phyloP scores from a whole-genome alignment of 371 early-diverging fungal species.

The Sporodiniella umbellata region DNA sequence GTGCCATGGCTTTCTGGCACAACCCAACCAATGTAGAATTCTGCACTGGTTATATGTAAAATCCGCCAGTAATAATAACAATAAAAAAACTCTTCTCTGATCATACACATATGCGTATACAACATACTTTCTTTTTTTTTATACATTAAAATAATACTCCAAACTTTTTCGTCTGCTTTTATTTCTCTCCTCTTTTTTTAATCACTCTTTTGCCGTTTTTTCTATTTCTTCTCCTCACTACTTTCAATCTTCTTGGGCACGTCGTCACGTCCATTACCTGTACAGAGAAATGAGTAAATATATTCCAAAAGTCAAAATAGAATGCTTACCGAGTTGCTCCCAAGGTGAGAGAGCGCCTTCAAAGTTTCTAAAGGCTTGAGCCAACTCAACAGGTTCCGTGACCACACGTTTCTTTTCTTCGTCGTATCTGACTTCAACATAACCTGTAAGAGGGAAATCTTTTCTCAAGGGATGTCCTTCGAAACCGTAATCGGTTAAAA shows the following conservation, averaged over 20 bases:
- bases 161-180: conserved; percentile 27
- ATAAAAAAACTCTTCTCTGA: too few relatives aligned
- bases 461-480: conserved; percentile 97
- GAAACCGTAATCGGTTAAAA: conserved; percentile 98
- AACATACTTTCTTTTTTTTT: conserved; percentile 51
- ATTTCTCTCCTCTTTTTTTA: conserved; percentile 20
- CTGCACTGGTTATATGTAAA: not conserved
- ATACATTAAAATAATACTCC: not conserved
- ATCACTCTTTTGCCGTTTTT: conserved; percentile 5
- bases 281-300: not conserved
- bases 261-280: conserved; percentile 50
- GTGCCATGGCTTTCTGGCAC: conserved; percentile 62
- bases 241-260: conserved; percentile 39
- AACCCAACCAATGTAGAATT: conserved; percentile 13
- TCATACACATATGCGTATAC: too few relatives aligned
- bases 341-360: conserved; percentile 84
- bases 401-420: conserved; percentile 97
- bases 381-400: conserved; percentile 91
- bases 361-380: conserved; percentile 96
- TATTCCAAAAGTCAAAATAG: not conserved
- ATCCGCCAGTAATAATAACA: too few relatives aligned
- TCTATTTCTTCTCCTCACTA: conserved; percentile 36
- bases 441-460: conserved; percentile 97
- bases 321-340: conserved; percentile 74
- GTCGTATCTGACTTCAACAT: conserved; percentile 93